Base-by-base conservation (phyloP, 2,329 filamentous ascomycete species). In the Colletotrichum euphorbiae region DNA sequence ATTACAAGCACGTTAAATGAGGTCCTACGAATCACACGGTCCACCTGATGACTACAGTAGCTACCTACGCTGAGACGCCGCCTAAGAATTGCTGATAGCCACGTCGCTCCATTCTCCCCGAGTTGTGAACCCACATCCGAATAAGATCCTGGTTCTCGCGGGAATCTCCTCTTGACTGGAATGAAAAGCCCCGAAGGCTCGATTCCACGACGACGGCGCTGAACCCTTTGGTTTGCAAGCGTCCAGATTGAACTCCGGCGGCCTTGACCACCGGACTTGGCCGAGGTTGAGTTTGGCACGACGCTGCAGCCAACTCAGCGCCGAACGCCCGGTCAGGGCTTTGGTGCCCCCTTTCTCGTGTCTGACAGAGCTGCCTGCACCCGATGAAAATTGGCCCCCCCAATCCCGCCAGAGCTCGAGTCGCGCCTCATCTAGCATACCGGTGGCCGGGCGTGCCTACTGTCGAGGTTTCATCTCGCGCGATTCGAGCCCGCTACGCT, bases 281-380 rank as follows among this genome's bases (percentile, higher is more conserved):
- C 51, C 36, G 45, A 43, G 24, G 42, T 63, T 43, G 31, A 21
- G 21, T 65, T 58, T 58, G n/a, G 12, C 31, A 24, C 4, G 4
- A 19, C 42, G 19, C 38, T 19, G 28, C 42, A 33, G 24, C 40
- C 38, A 45, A 45, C 28, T 36, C 31, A 15, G 63, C 12, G 15
- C 40, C 54, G 61, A 68, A 68, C 61, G 31, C 65, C 40, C 54
- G 65, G 61, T 58, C 65, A 59, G 48, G 60, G 65, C 65, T 48
- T 43, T 50, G 46, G 65, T 55, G n/a, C 61, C 61, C 54, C 31
- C 43, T 58, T 46, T 48, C 56, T n/a, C 4, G 17, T 9, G 13
- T 28, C 55, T 33, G 33, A 6, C 15, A 24, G 11, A 21, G 24
- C 42, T 11, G 40, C 24, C 42, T 11, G 40, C 24, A 33, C 54